Conservation (phyloP, 257 asterid genomes). For the Gardenia jasminoides region DNA sequence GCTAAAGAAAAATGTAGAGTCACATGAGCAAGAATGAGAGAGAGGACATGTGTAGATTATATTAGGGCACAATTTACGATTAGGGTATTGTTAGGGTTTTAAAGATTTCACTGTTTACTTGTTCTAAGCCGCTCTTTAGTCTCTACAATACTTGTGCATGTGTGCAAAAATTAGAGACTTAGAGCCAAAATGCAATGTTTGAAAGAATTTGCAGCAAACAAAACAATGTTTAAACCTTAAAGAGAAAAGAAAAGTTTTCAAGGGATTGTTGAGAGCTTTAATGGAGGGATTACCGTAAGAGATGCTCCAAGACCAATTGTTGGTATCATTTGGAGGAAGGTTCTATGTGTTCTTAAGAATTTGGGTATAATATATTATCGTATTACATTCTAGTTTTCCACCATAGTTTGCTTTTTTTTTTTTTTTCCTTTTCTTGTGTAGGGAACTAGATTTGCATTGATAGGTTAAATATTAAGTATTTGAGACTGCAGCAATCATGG, state of each 20-base stretch:
- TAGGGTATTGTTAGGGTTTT: slow-evolving; percentile 30
- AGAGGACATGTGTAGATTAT: not conserved
- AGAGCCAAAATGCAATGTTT: not conserved
- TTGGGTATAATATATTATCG: too few relatives aligned
- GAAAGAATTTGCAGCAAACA: not conserved
- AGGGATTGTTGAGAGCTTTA: not conserved
- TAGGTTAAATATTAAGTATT: too few relatives aligned
- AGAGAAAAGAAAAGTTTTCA: too few relatives aligned
- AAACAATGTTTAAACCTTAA: not conserved
- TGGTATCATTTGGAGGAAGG: not conserved
- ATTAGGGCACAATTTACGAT: slow-evolving; percentile 33
- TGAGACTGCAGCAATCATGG: too few relatives aligned
- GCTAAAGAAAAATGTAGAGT: slow-evolving; percentile 31
- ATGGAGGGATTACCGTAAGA: not conserved
- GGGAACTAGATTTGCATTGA: too few relatives aligned
- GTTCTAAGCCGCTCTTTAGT: too few relatives aligned
- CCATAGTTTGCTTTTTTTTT: not conserved
- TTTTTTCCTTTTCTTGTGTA: too few relatives aligned
- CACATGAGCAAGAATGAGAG: slow-evolving; percentile 42
- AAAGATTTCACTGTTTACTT: not conserved
- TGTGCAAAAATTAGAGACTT: not conserved
- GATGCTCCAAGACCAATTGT: not conserved
- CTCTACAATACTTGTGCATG: not conserved
- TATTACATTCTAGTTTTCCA: not conserved
- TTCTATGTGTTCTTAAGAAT: too few relatives aligned